Conservation (phyloP, 2,329 filamentous ascomycete genomes). For the Teratosphaeria pseudoeucalypti region DNA sequence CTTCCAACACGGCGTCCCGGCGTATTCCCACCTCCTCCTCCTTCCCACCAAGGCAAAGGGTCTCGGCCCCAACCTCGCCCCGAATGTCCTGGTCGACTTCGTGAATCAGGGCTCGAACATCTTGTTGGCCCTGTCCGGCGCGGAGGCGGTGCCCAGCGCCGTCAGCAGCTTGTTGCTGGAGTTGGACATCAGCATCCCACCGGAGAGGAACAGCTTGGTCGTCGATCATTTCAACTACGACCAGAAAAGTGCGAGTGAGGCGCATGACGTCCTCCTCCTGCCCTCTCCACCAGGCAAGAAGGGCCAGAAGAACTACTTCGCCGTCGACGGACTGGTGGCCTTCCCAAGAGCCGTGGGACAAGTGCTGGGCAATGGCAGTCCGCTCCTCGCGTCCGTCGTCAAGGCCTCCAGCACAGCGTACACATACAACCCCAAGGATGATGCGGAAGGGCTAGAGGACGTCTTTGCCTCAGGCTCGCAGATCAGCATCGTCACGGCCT, state of each 20-base stretch:
- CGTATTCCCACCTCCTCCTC: slow-evolving; percentile 83
- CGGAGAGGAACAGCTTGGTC: slow-evolving; percentile 72
- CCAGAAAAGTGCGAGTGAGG: slow-evolving; percentile 60
- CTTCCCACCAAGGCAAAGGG: slow-evolving; percentile 87
- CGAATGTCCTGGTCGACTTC: slow-evolving; percentile 79
- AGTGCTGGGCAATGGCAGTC: slow-evolving; percentile 62
- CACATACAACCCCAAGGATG: slow-evolving; percentile 87
- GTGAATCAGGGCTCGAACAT: slow-evolving; percentile 87
- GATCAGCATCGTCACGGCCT: slow-evolving; percentile 68
- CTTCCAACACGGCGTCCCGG: slow-evolving; percentile 76
- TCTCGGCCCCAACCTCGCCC: slow-evolving; percentile 78
- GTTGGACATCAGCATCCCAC: slow-evolving; percentile 77
- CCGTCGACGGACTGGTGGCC: slow-evolving; percentile 59
- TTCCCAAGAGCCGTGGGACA: slow-evolving; percentile 75
- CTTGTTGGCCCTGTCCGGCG: slow-evolving; percentile 70
- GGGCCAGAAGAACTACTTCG: slow-evolving; percentile 73
- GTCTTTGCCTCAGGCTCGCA: slow-evolving; percentile 77
- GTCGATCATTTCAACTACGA: slow-evolving; percentile 98
- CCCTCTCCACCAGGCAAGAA: slow-evolving; percentile 54
- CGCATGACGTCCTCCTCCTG: slow-evolving; percentile 80
- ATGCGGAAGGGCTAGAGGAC: slow-evolving; percentile 58
- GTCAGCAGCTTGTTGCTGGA: slow-evolving; percentile 73
- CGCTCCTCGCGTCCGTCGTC: slow-evolving; percentile 70
- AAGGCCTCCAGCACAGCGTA: slow-evolving; percentile 79
- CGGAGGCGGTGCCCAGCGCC: slow-evolving; percentile 57